Conservation (phyloP, 1,284 basidiomycete genomes). For the Schizopora paradoxa region DNA sequence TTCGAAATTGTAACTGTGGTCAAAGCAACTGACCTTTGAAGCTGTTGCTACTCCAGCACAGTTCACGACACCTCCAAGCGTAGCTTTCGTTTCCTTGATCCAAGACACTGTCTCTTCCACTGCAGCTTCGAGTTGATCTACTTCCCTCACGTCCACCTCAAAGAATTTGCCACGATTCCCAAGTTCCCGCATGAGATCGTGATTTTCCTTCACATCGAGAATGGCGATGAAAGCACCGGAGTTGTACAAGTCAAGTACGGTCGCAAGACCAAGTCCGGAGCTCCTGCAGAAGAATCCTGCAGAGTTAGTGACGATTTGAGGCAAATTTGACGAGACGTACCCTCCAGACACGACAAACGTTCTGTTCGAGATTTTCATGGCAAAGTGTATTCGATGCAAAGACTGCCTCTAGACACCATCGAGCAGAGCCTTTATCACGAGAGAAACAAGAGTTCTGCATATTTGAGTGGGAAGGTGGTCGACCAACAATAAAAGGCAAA, state of each 20-base stretch:
- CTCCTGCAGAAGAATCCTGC: constrained; percentile 38
- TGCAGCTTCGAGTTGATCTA: constrained; percentile 16
- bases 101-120: constrained; percentile 31
- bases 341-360: constrained; percentile 13
- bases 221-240: constrained; percentile 41
- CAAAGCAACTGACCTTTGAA: constrained; percentile 29
- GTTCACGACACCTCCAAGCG: constrained; percentile 49
- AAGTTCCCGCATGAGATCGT: constrained; percentile 25
- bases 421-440: too few species aligned
- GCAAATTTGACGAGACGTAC: constrained; percentile 1
- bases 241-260: constrained; percentile 39
- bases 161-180: constrained; percentile 35
- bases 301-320: not conserved
- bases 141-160: constrained; percentile 27
- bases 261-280: constrained; percentile 49
- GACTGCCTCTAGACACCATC: too few species aligned
- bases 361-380: constrained; percentile 8
- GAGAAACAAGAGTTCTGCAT: too few species aligned
- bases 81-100: constrained; percentile 37
- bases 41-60: constrained; percentile 44
- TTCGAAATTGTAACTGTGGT: not conserved
- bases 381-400: too few species aligned
- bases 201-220: constrained; percentile 38
- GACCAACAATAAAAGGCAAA: too few species aligned
- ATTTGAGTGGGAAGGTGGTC: too few species aligned